A percentile compares a stretch with the other conserved stretches of the same genome.
phyloP scores from a whole-genome alignment of 106 monocot genomes.

The Xerophyta viscosa region DNA sequence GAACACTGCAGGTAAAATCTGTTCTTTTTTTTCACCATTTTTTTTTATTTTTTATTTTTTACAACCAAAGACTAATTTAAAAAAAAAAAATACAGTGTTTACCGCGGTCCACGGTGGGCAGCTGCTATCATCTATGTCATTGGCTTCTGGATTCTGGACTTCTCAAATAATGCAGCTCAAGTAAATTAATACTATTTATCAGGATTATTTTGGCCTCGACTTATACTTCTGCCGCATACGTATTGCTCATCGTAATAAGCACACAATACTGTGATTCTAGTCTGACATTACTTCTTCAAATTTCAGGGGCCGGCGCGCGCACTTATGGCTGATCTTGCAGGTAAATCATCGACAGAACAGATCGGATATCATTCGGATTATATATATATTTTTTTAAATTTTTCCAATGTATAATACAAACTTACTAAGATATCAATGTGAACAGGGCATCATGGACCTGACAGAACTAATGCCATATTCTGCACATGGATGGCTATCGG shows the following conservation, averaged over 20 bases:
- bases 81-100: constrained; percentile 31
- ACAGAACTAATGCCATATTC: constrained; percentile 84
- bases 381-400: no score
- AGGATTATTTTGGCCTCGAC: no score
- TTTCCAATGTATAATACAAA: no score
- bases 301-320: constrained; percentile 90
- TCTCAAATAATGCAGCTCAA: constrained; percentile 92
- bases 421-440: background rate
- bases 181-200: no score
- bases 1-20: constrained; percentile 89
- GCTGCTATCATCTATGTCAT: constrained; percentile 74
- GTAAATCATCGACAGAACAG: no score
- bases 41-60: background rate
- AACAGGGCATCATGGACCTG: constrained; percentile 53
- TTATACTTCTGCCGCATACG: no score
- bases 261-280: no score
- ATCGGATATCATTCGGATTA: no score
- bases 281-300: no score
- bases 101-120: constrained; percentile 71
- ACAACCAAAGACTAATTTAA: background rate
- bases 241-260: no score
- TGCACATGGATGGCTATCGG: constrained; percentile 98
- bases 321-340: constrained; percentile 92
- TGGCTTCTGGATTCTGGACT: constrained; percentile 96
- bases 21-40: no score